Conservation (phyloP, 2,329 filamentous ascomycete species). For the Microascus cirrosus region DNA sequence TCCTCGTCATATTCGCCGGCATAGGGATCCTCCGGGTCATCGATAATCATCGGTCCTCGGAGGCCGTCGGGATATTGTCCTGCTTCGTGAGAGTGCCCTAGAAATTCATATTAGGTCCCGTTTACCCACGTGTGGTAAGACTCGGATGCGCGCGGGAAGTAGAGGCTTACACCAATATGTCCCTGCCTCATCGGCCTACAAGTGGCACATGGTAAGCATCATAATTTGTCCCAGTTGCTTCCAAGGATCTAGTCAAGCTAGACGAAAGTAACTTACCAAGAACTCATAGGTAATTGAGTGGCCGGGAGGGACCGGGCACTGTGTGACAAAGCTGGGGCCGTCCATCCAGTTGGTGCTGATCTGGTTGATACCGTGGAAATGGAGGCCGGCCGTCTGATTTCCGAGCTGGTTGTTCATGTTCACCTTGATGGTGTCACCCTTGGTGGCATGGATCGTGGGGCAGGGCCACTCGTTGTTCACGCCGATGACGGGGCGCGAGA, state of each 20-base stretch:
- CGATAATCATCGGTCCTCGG: constrained; percentile 48
- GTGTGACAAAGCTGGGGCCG: constrained; percentile 41
- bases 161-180: constrained; percentile 28
- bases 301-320: constrained; percentile 40
- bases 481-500: constrained; percentile 56
- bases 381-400: constrained; percentile 37
- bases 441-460: constrained; percentile 50
- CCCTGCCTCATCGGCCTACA: constrained; percentile 26
- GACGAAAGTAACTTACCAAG: constrained; percentile 19
- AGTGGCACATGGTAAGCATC: background rate
- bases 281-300: constrained; percentile 39
- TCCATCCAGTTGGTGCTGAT: constrained; percentile 44
- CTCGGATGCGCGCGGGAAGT: background rate
- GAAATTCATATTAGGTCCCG: background rate
- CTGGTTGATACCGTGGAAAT: constrained; percentile 50
- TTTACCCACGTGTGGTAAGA: background rate
- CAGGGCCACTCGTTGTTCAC: constrained; percentile 71
- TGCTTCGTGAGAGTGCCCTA: constrained; percentile 51
- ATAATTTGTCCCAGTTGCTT: background rate
- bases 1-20: constrained; percentile 44
- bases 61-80: constrained; percentile 59
- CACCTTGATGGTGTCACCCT: constrained; percentile 42
- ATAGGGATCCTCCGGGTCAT: constrained; percentile 45
- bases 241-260: background rate
- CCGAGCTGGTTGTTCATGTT: constrained; percentile 37